Evolutionary conservation across 208 protist species (phyloP).

Genomic region (Leishmania braziliensis): DNA sequence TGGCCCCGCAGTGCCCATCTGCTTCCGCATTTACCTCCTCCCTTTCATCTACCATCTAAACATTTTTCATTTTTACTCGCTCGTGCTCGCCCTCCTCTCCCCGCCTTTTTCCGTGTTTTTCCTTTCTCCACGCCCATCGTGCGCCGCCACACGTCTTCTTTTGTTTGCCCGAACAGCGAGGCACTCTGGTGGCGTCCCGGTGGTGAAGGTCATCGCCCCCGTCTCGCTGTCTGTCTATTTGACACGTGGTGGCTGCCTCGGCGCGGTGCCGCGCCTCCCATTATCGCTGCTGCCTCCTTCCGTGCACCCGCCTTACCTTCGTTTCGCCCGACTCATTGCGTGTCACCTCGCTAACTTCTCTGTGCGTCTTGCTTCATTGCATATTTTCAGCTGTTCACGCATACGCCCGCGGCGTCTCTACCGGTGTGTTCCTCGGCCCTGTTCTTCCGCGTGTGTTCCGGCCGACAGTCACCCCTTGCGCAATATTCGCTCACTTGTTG

Average conservation of each 20-base stretch:
- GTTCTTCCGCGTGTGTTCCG: neutral
- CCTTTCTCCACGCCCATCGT: too few species aligned
- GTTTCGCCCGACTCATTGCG: neutral
- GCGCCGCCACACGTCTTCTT: neutral
- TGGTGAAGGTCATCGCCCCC: neutral
- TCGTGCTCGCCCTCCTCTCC: neutral
- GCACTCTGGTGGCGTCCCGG: neutral
- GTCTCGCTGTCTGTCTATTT: neutral
- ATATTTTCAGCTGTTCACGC: neutral
- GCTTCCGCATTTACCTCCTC: neutral
- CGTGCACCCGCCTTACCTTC: neutral
- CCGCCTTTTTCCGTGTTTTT: too few species aligned
- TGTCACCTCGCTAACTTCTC: neutral
- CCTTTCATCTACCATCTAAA: neutral
- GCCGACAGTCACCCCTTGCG: neutral
- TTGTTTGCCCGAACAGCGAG: neutral
- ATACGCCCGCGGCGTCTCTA: neutral
- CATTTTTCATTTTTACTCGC: neutral
- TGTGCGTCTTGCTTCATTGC: neutral
- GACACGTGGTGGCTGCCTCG: neutral
- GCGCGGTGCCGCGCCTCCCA: neutral
- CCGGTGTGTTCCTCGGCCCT: neutral
- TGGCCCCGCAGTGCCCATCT: neutral
- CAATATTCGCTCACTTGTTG: neutral
- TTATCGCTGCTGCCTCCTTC: neutral